phyloP scores from a whole-genome alignment of 768 basidiomycete genomes.

The Rhodocollybia butyracea region DNA sequence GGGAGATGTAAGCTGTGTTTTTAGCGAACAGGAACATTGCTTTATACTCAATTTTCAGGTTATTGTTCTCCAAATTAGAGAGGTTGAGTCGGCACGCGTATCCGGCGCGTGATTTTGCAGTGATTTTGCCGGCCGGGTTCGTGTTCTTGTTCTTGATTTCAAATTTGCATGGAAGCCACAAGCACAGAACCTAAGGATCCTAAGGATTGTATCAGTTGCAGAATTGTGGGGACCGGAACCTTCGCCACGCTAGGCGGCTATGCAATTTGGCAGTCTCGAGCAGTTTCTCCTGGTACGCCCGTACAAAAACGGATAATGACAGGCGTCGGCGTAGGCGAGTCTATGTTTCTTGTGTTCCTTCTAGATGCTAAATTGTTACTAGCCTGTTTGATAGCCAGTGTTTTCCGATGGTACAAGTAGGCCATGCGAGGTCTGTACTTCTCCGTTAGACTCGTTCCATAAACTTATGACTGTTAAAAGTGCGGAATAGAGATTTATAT shows the following conservation, averaged over 20 bases:
- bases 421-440: not conserved
- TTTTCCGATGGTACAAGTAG: conserved; percentile 13
- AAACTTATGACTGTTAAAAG: not conserved
- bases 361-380: conserved; percentile 31
- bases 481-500: not conserved
- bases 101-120: not conserved
- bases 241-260: conserved; percentile 64
- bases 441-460: not conserved
- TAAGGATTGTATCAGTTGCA: conserved; percentile 67
- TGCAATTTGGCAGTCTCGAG: conserved; percentile 62
- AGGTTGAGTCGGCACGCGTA: not conserved
- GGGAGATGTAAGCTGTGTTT: not conserved
- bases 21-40: not conserved
- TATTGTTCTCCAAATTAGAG: not conserved
- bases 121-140: not conserved
- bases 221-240: conserved; percentile 62
- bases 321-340: conserved; percentile 60
- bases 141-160: not conserved
- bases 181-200: not conserved
- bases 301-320: conserved; percentile 61
- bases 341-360: not conserved
- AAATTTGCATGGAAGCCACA: not conserved
- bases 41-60: not conserved
- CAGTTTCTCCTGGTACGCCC: conserved; percentile 56
- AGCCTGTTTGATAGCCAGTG: conserved; percentile 25